A percentile compares a stretch with the other conserved stretches of the same genome.
These are phyloP conservation scores for Rostrohypoxylon terebratum DNA, from an alignment of 495 filamentous ascomycete species.

Conservation along the genomic window DNA sequence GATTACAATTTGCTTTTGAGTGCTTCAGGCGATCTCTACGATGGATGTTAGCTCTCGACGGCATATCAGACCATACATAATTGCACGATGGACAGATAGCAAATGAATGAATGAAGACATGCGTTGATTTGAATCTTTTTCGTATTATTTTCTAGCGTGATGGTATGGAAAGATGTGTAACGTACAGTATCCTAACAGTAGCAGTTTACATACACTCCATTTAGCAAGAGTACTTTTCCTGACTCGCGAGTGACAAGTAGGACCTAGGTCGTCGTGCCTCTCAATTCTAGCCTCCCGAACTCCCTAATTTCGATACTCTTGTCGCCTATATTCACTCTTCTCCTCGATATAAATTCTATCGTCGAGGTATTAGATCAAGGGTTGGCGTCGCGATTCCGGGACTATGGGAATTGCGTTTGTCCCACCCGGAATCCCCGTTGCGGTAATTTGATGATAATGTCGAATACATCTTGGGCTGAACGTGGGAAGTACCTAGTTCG, in stretches of 20 bases:
- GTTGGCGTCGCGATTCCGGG: not conserved
- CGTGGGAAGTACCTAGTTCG: not conserved
- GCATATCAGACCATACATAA: not conserved
- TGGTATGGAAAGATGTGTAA: not conserved
- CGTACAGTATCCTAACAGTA: constrained; percentile 8
- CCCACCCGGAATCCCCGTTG: not conserved
- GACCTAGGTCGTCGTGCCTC: not conserved
- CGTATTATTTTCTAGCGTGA: not conserved
- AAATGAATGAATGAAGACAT: not conserved
- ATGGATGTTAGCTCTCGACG: not conserved
- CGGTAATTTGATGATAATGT: not conserved
- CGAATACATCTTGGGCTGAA: not conserved
- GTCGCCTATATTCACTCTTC: not conserved
- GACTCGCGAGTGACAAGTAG: not conserved
- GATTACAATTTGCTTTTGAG: not conserved
- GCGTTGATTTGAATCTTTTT: constrained; percentile 1
- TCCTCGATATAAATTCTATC: not conserved
- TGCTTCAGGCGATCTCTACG: not conserved
- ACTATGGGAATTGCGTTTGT: not conserved
- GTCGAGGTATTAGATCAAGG: not conserved
- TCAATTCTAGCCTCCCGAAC: not conserved
- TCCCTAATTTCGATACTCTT: not conserved
- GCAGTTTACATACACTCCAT: constrained; percentile 16
- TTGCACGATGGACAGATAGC: not conserved
- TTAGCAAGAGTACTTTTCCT: not conserved